phyloP scores from a whole-genome alignment of 805 yeast genomes.

The Pichia phayaonensis region DNA sequence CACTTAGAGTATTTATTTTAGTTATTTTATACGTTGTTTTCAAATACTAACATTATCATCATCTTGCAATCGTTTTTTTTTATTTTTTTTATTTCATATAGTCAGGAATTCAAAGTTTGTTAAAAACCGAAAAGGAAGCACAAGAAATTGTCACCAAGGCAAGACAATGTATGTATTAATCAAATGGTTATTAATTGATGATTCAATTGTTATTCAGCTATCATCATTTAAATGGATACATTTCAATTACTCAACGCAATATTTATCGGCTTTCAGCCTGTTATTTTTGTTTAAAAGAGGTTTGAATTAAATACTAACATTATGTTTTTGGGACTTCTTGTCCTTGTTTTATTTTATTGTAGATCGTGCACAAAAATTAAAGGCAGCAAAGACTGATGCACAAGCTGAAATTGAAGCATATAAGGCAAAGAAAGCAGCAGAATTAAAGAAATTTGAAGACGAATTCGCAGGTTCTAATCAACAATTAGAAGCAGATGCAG shows the following conservation, averaged over 20 bases:
- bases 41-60: background rate
- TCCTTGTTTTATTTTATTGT: background rate
- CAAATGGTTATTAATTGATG: background rate
- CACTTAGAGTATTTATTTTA: background rate
- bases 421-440: slow-evolving; percentile 75
- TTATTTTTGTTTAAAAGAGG: background rate
- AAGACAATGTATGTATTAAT: slow-evolving; percentile 57
- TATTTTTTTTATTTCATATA: background rate
- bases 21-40: background rate
- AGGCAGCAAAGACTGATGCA: slow-evolving; percentile 93
- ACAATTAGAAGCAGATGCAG: slow-evolving; percentile 74
- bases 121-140: slow-evolving; percentile 93
- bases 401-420: slow-evolving; percentile 80
- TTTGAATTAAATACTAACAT: slow-evolving; percentile 11
- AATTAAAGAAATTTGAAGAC: slow-evolving; percentile 63
- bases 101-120: slow-evolving; percentile 58
- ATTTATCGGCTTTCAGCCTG: background rate
- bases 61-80: background rate
- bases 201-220: background rate
- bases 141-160: slow-evolving; percentile 92
- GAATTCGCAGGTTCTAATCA: slow-evolving; percentile 72
- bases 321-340: background rate
- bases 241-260: background rate
- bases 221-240: background rate
- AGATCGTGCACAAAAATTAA: slow-evolving; percentile 78